Base-by-base conservation (phyloP, 352 stramenopile genomes). In the Globisporangium mamillatum region DNA sequence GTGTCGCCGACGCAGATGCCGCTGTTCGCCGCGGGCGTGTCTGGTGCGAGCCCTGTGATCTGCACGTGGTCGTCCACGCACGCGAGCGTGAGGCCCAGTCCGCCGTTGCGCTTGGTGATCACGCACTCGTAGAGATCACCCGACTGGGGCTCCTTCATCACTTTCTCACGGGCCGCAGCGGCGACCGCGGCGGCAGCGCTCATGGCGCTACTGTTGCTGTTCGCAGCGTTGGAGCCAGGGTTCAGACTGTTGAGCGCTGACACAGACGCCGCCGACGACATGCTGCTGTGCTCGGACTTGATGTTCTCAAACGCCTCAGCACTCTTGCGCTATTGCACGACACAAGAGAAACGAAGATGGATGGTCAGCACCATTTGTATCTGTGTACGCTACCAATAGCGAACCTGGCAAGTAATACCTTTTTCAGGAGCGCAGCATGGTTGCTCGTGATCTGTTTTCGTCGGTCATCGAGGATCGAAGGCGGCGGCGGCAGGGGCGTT, bases 51-150 rank as follows among this genome's bases (percentile, higher is more conserved):
- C 9, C 83, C 85, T 56, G 82, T 93, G 75, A 93, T 93, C 73
- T 93, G 85, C 27, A 93, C 85, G 76, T 93, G 85, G 73, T 92
- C 83, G 71, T 93, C 85, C 55, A 93, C 85, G 63, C 85, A 93
- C 20, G 85, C 85, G 8, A 93, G 78, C 53, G 85, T 93, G 50
- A 93, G 71, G 36, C 85, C 85, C 20, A 93, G 75, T 10, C 85
- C 83, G 32, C 85, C 85, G 66, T 93, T 93, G 9, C 82, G 75
- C 63, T 93, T 93, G 52, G 82, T 93, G 74, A 93, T 93, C 46
- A 93, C 83, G 58, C 85, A 93, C 74, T 93, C 85, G 79, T 93
- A 93, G n/a, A 93, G 59, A 64, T 93, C 85, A 3, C 84, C 84
- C 1, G 82, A 91, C 64, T 93, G 85, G 7, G 85, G 81, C 54